Evolutionary conservation across 768 basidiomycete genomes (phyloP).

Genomic region (Boletus subcaerulescens): DNA sequence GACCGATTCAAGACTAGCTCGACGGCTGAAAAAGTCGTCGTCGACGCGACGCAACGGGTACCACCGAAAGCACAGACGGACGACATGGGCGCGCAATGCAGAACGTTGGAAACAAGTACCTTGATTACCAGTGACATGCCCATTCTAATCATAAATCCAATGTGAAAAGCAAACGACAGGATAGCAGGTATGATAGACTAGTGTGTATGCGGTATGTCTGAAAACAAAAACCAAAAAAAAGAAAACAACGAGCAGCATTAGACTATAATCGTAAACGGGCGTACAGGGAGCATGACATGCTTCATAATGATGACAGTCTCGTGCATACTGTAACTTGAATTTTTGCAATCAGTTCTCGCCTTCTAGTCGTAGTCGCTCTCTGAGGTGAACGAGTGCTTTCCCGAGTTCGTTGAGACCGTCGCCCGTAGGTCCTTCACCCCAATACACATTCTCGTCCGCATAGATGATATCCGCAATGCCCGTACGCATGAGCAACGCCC

Average conservation of each 20-base stretch:
- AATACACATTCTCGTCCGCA: conserved; percentile 57
- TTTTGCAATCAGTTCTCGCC: conserved; percentile 2
- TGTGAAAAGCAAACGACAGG: background rate
- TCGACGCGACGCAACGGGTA: too few relatives aligned
- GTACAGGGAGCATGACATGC: too few relatives aligned
- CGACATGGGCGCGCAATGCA: too few relatives aligned
- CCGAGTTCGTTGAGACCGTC: conserved; percentile 65
- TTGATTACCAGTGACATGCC: too few relatives aligned
- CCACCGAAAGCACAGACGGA: too few relatives aligned
- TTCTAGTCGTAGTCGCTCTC: conserved; percentile 43
- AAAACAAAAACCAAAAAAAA: background rate
- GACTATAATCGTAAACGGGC: too few relatives aligned
- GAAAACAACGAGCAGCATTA: background rate
- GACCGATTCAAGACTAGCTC: too few relatives aligned
- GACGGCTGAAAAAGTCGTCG: too few relatives aligned
- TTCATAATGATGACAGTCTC: too few relatives aligned
- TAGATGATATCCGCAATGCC: conserved; percentile 50
- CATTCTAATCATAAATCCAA: background rate
- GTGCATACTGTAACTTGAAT: too few relatives aligned
- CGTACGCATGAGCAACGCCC: conserved; percentile 52
- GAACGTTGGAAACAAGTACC: too few relatives aligned
- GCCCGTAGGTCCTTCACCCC: conserved; percentile 57
- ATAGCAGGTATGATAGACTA: background rate
- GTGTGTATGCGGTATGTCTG: background rate
- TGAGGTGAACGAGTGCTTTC: conserved; percentile 51